Evolutionary conservation across 176 grass and related monocot genomes (phyloP), one percentile per base, ranked within the genome.

Genomic region (Neostapfia colusana): DNA sequence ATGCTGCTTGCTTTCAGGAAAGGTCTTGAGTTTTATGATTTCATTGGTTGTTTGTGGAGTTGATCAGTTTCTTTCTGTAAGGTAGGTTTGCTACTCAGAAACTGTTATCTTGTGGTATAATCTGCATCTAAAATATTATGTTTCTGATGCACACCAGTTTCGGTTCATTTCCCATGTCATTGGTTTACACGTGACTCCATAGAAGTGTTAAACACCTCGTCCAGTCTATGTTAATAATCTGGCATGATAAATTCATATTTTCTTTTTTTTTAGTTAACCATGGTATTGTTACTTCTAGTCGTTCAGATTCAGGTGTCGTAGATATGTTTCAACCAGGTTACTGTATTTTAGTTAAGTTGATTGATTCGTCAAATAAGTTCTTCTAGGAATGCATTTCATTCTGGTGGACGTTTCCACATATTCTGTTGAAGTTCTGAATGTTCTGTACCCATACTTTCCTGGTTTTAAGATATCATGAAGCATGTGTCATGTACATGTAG

Each of bases 61-160:
- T 31, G 31, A 31, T 31, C 31, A 31, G 31, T 31, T 31, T 31
- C 31, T 31, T 31, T 31, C 31, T 31, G 75, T 10, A 38, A 45
- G 60, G 21, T 74, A 16, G 35, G 10, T 62, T 87, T 69, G 63
- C 50, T 25, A 61, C 18, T 49, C 0, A 9, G 51, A 2, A 62
- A 9, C 41, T 74, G n/a, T 55, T 72, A 21, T 70, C 3, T 57
- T 79, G 21, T 16, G 16, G 16, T 69, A 45, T 57, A 63, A 69
- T 17, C 5, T 20, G 17, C 25, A 37, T 50, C 15, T 46, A 15
- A 11, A 73, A 80, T 73, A 28, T 21, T 60, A 7, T 51, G 27
- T 69, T 69, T 26, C 13, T 54, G 10, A 26, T 71, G n/a, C 4
- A 23, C 28, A 39, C n/a, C 50, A 53, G 6, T 24, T 54, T 46